Evolutionary conservation across 176 grass and related monocot genomes (phyloP), one percentile per base, ranked within the genome.

Genomic region (Ensete glaucum): DNA sequence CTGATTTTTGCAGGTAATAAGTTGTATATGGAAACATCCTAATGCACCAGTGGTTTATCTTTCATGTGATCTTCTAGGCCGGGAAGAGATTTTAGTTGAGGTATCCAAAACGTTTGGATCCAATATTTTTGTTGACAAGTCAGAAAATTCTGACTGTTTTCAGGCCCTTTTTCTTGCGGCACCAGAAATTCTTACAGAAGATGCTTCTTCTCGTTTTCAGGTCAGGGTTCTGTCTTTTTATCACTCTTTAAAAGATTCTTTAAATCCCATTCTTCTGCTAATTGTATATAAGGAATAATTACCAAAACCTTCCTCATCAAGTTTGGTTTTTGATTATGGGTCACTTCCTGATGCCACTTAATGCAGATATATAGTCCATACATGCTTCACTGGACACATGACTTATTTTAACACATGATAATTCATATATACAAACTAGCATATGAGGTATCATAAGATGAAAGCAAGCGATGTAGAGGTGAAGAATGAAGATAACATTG

Each of bases 21-120:
- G 73, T 67, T 98, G 94, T 82, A 91, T 98, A 82, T 98, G 94
- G 94, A 98, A 98, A 76, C 88, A 91, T 76, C 90, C 86, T 10
- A 63, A 82, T 85, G 88, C 94, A 63, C 86, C 88, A 0, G 80
- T 11, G 1, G 82, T 92, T 1, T 96, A 92, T 72, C 86, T 96
- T 13, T 80, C 81, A 50, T 91, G 77, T 12, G 92, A 89, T 77
- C 81, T 91, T 85, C 89, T 96, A n/a, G 89, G 89, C 19, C 86
- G 89, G 65, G 92, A 92, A 73, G 74, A 85, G 77, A 90, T 89
- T 64, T 86, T 93, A 68, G 55, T 90, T 74, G 83, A 98, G 82
- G 86, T 98, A 75, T 91, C 86, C 19, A 83, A 75, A 84, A 85
- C 90, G 73, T 98, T 98, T 43, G 88, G 90, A 60, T 80, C 77